These are phyloP conservation scores for Cercospora zeae-maydis DNA, from an alignment of 2,329 filamentous ascomycete genomes.

Conservation along the genomic window DNA sequence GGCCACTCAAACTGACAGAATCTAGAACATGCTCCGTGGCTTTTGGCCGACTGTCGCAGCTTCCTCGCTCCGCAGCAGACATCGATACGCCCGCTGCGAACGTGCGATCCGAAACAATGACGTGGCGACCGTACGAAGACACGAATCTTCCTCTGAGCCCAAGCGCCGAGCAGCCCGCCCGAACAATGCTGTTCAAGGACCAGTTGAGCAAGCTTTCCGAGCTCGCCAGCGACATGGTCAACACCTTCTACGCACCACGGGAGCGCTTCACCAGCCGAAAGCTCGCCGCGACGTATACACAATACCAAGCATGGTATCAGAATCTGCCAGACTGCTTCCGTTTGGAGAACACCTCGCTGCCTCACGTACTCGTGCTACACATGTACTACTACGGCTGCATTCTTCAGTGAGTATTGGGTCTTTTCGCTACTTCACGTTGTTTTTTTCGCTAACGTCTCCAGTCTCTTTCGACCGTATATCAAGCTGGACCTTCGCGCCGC, in stretches of 20 bases:
- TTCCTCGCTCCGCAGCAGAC: constrained; percentile 49
- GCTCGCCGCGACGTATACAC: constrained; percentile 61
- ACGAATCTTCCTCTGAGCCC: constrained; percentile 47
- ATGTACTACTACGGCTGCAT: constrained; percentile 39
- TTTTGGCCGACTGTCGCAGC: constrained; percentile 47
- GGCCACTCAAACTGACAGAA: constrained; percentile 14
- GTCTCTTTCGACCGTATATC: constrained; percentile 69
- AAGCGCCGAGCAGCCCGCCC: constrained; percentile 65
- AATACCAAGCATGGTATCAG: constrained; percentile 70
- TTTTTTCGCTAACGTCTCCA: constrained; percentile 58
- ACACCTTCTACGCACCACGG: constrained; percentile 68
- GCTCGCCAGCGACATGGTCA: constrained; percentile 67
- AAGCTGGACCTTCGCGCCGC: constrained; percentile 59
- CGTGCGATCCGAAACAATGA: constrained; percentile 32
- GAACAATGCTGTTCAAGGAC: constrained; percentile 42
- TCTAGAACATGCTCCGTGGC: constrained; percentile 45
- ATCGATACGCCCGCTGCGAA: constrained; percentile 44
- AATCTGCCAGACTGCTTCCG: constrained; percentile 61
- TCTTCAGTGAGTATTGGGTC: constrained; percentile 56
- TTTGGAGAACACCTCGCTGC: constrained; percentile 66
- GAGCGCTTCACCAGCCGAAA: constrained; percentile 61
- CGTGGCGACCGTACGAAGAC: constrained; percentile 40
- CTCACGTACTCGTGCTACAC: constrained; percentile 64
- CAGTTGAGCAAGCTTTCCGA: constrained; percentile 69
- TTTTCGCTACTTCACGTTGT: background rate